A percentile compares a stretch with the other conserved stretches of the same genome.
These are phyloP conservation scores for Allium sativum DNA, from an alignment of 106 monocot genomes.

Conservation along the genomic window DNA sequence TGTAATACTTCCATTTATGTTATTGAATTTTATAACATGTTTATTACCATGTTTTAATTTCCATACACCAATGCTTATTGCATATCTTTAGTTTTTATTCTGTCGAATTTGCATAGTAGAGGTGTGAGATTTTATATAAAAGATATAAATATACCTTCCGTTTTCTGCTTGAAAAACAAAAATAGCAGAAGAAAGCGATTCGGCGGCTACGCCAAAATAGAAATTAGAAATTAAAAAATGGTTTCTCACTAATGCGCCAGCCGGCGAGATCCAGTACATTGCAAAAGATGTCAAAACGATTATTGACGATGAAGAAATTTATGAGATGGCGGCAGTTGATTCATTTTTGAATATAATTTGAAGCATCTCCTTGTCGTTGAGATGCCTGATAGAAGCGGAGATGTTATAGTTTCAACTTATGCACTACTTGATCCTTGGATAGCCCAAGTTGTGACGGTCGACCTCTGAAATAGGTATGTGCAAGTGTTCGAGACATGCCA, in stretches of 20 bases:
- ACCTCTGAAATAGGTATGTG: slow-evolving; percentile 81
- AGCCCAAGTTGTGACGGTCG: too few species aligned
- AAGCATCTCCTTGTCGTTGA: slow-evolving; percentile 46
- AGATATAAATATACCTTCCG: too few species aligned
- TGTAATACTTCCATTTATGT: too few species aligned
- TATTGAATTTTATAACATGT: too few species aligned
- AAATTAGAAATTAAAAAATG: slow-evolving; percentile 85
- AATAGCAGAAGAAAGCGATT: slow-evolving; percentile 56
- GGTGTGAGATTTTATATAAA: too few species aligned
- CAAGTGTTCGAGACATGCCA: slow-evolving; percentile 72
- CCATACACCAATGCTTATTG: too few species aligned
- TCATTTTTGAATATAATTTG: slow-evolving; percentile 76
- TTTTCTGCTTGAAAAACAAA: background rate
- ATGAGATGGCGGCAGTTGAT: slow-evolving; percentile 54
- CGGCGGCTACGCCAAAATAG: slow-evolving; percentile 47
- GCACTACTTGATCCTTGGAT: too few species aligned
- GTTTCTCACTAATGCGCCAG: slow-evolving; percentile 85
- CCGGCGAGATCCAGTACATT: slow-evolving; percentile 91
- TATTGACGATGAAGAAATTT: slow-evolving; percentile 50
- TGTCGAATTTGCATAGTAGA: too few species aligned
- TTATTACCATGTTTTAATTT: too few species aligned
- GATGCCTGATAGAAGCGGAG: slow-evolving; percentile 78
- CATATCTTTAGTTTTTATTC: too few species aligned
- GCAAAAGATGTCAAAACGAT: slow-evolving; percentile 69
- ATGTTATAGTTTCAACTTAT: too few species aligned